These are phyloP conservation scores for Nyctanthes arbortristis DNA, from an alignment of 257 asterid genomes.

Conservation along the genomic window DNA sequence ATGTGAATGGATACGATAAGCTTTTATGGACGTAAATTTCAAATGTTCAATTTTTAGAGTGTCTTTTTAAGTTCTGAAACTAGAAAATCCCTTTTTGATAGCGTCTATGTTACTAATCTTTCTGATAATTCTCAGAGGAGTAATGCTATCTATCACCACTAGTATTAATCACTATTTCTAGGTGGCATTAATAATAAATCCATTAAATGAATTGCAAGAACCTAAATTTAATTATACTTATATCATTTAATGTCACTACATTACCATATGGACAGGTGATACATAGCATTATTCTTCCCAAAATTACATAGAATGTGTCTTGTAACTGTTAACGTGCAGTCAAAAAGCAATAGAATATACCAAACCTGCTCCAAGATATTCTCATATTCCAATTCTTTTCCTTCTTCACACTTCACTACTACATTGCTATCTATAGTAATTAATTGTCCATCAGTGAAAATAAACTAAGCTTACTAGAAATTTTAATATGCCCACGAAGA, in stretches of 20 bases:
- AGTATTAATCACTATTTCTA: too few species aligned
- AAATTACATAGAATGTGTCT: neutral
- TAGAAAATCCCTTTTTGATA: neutral
- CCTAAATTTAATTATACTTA: too few species aligned
- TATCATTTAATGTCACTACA: too few species aligned
- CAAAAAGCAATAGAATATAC: neutral
- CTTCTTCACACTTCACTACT: neutral
- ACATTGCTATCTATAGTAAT: neutral
- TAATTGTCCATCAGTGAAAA: neutral
- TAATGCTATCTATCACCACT: too few species aligned
- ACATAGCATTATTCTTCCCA: too few species aligned
- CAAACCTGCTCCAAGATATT: neutral
- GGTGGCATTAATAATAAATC: too few species aligned
- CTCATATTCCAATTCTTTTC: neutral
- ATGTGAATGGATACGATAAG: neutral
- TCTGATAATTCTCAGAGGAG: too few species aligned
- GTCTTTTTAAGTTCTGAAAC: neutral
- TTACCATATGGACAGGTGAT: too few species aligned
- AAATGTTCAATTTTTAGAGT: neutral
- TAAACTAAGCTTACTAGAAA: neutral
- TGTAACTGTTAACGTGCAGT: neutral
- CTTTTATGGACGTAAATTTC: constrained; percentile 1
- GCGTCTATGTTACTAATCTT: constrained; percentile 1
- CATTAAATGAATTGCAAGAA: too few species aligned
- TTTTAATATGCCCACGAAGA: neutral